phyloP scores from a whole-genome alignment of 345 rosid genomes.

The Euphorbia pulcherrima region DNA sequence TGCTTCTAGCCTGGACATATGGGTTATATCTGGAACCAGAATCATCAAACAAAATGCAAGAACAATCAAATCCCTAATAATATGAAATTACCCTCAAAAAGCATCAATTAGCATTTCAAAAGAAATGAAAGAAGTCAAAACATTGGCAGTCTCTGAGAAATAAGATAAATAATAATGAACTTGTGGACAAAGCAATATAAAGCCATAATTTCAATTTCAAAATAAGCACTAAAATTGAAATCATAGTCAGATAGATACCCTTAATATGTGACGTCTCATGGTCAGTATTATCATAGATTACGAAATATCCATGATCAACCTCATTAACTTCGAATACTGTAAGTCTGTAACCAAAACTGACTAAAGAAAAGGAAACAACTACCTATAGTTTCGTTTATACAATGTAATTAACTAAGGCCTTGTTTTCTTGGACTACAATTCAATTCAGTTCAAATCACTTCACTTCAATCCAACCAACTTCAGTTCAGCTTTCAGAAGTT shows the following conservation, averaged over 20 bases:
- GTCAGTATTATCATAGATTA: neutral
- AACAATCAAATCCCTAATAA: neutral
- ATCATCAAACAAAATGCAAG: neutral
- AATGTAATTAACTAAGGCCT: neutral
- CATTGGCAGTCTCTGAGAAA: neutral
- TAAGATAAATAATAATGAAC: neutral
- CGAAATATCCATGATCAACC: neutral
- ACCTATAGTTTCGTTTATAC: neutral
- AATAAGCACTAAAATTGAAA: neutral
- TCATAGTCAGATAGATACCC: neutral
- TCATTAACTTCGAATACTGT: neutral
- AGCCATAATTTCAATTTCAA: neutral
- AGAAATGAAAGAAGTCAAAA: neutral
- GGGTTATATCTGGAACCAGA: conserved; percentile 70
- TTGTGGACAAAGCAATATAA: neutral
- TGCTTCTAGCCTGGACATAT: conserved; percentile 93
- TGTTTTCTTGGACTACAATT: no score
- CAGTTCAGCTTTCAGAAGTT: no score
- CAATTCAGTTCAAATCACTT: no score
- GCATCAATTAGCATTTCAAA: neutral
- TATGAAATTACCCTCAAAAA: neutral
- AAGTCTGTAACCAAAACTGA: neutral
- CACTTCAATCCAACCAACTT: no score
- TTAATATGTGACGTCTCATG: neutral
- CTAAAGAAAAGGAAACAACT: neutral